Base-by-base conservation (phyloP, 139 green algal genomes). In the Tetraselmis chui region DNA sequence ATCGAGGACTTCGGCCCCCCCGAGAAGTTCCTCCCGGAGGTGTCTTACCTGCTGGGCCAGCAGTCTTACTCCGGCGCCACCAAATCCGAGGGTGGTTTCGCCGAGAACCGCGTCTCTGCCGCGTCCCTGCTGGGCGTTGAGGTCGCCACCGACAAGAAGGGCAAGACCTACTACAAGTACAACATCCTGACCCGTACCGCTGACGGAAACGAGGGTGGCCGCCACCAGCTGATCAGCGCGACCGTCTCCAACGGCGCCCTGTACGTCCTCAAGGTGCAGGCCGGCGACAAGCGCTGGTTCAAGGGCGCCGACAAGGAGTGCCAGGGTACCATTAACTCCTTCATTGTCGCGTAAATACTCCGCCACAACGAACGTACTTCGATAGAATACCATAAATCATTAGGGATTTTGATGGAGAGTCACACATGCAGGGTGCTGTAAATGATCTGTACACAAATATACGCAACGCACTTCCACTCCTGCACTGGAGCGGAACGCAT, bases 201-300 rank as follows among this genome's bases (percentile, higher is more conserved):
- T 78, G 96, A 99, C 83, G 96, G 97, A 67, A 87, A 99, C 85
- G 96, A 99, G 93, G 96, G 96, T 76, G 96, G 97, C 83, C 92
- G 94, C 86, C 96, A 99, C 93, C 91, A 97, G 82, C 89, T 99
- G 79, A 92, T 99, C 82, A 89, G 88, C 77, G 97, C 96, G 77
- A 90, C 92, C 28, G 96, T 99, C 2, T 80, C 81, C 77, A 91
- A 93, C 77, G 93, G 93, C 86, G 95, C 96, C 80, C 89, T 99
- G 75, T 98, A 94, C 88, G 90, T 98, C 59, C 67, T 90, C 28
- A 97, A 97, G 91, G 45, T 95, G 0, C 94, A 97, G 85, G 88
- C 89, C 31, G 95, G 95, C 59, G 95, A 98, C 92, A 98, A 98
- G 95, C 86, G 95, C 28, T 98, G 94, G 94, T 96, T 97, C 93